These are phyloP conservation scores for Pleurotus pulmonarius DNA, from an alignment of 768 basidiomycete species.

Conservation along the genomic window DNA sequence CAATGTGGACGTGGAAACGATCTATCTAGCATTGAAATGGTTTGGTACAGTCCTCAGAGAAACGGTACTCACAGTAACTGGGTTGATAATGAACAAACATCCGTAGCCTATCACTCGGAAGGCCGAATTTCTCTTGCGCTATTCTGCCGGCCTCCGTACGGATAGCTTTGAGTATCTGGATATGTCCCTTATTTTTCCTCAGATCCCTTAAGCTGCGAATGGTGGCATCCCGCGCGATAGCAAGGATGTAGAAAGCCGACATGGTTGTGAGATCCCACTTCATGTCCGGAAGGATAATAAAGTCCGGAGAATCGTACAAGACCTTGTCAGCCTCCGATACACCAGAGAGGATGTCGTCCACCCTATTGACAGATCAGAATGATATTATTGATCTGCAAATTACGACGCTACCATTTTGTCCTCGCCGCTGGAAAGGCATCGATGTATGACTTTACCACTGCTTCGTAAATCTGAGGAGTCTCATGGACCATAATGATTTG, in stretches of 20 bases:
- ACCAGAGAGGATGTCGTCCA: conserved; percentile 78
- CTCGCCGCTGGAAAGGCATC: conserved; percentile 66
- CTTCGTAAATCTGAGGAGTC: conserved; percentile 73
- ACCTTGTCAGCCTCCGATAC: conserved; percentile 72
- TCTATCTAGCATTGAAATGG: conserved; percentile 39
- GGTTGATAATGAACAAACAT: conserved; percentile 96
- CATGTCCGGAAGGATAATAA: conserved; percentile 89
- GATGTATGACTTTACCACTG: conserved; percentile 78
- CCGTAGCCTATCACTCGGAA: conserved; percentile 59
- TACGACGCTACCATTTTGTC: conserved; percentile 65
- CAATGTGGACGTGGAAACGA: conserved; percentile 93
- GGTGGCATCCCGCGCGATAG: conserved; percentile 57
- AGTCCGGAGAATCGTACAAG: conserved; percentile 59
- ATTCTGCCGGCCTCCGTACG: conserved; percentile 47
- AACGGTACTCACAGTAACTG: conserved; percentile 71
- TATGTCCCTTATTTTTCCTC: conserved; percentile 41
- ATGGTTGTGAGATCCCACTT: conserved; percentile 88
- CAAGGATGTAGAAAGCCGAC: conserved; percentile 82
- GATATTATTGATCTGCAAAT: not conserved
- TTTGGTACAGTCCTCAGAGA: too few relatives aligned
- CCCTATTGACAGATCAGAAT: conserved; percentile 44
- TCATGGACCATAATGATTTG: conserved; percentile 71
- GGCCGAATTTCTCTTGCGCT: conserved; percentile 62
- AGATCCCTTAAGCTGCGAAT: conserved; percentile 81
- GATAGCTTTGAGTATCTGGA: conserved; percentile 67